These are phyloP conservation scores for Emericellopsis terricola DNA, from an alignment of 495 filamentous ascomycete genomes.

Conservation along the genomic window DNA sequence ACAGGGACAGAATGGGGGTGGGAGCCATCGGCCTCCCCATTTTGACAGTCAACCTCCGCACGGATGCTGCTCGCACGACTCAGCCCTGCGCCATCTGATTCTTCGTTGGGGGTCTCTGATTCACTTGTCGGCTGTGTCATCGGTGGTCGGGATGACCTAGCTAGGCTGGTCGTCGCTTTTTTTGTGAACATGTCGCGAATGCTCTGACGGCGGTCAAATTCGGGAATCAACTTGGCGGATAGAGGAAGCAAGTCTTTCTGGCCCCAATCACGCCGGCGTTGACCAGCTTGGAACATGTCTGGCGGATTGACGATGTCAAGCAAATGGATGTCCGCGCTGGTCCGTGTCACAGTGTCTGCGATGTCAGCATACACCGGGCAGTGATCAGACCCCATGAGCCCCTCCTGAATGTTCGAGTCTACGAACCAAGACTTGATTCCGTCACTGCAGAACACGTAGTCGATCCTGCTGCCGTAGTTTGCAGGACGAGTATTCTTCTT, in stretches of 20 bases:
- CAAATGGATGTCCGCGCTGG: slow-evolving; percentile 34
- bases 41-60: no score
- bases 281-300: slow-evolving; percentile 51
- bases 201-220: slow-evolving; percentile 67
- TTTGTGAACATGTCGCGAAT: slow-evolving; percentile 90
- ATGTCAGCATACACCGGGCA: slow-evolving; percentile 81
- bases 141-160: slow-evolving; percentile 4
- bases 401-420: slow-evolving; percentile 89
- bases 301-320: slow-evolving; percentile 65
- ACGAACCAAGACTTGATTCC: slow-evolving; percentile 71
- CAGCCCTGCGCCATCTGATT: no score
- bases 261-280: slow-evolving; percentile 47
- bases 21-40: slow-evolving; percentile 5
- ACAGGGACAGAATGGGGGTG: slow-evolving; percentile 16
- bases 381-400: slow-evolving; percentile 88
- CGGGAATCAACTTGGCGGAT: slow-evolving; percentile 69
- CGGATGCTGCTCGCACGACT: not conserved
- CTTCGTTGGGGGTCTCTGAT: slow-evolving; percentile 16
- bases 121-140: slow-evolving; percentile 4
- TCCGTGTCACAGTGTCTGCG: slow-evolving; percentile 26
- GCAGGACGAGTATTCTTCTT: slow-evolving; percentile 74
- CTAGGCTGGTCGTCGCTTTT: slow-evolving; percentile 5
- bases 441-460: slow-evolving; percentile 75
- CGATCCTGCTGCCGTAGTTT: slow-evolving; percentile 81
- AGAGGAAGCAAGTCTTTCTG: slow-evolving; percentile 47